Conservation (phyloP, 2,329 filamentous ascomycete genomes). For the Ascochyta koolunga region DNA sequence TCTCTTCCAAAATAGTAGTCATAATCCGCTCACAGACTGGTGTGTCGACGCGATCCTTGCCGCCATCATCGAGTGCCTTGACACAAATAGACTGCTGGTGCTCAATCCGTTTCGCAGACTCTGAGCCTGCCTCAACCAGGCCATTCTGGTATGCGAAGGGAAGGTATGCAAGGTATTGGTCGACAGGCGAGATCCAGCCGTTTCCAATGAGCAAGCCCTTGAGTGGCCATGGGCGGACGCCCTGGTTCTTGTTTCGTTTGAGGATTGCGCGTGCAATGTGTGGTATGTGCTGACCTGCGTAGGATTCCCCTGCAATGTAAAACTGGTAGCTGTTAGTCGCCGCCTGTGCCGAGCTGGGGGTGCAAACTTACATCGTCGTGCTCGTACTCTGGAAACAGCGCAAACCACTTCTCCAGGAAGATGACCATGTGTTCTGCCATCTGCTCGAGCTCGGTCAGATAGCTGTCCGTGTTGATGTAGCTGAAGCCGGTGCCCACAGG, state of each 20-base stretch:
- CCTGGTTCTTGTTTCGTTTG: constrained; percentile 74
- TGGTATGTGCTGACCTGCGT: constrained; percentile 94
- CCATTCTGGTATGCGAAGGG: constrained; percentile 79
- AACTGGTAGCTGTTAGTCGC: constrained; percentile 62
- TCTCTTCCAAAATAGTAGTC: constrained; percentile 71
- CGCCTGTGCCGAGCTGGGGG: background rate
- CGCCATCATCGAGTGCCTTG: constrained; percentile 63
- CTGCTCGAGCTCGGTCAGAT: constrained; percentile 79
- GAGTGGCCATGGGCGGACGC: constrained; percentile 71
- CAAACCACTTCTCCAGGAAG: constrained; percentile 92
- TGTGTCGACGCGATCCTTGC: constrained; percentile 69
- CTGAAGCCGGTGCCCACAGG: constrained; percentile 96
- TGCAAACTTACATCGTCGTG: constrained; percentile 78
- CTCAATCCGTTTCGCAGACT: constrained; percentile 69
- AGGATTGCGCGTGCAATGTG: constrained; percentile 94
- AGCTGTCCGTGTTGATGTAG: constrained; percentile 89
- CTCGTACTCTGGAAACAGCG: constrained; percentile 88
- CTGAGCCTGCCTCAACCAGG: constrained; percentile 71
- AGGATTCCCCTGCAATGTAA: constrained; percentile 95
- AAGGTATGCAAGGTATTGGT: constrained; percentile 90
- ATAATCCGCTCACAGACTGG: constrained; percentile 77
- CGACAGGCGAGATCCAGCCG: constrained; percentile 89
- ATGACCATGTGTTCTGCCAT: constrained; percentile 88
- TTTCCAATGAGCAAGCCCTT: constrained; percentile 92
- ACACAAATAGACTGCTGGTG: constrained; percentile 72